phyloP scores from a whole-genome alignment of 2,329 filamentous ascomycete genomes.

The Fusarium vanettenii region DNA sequence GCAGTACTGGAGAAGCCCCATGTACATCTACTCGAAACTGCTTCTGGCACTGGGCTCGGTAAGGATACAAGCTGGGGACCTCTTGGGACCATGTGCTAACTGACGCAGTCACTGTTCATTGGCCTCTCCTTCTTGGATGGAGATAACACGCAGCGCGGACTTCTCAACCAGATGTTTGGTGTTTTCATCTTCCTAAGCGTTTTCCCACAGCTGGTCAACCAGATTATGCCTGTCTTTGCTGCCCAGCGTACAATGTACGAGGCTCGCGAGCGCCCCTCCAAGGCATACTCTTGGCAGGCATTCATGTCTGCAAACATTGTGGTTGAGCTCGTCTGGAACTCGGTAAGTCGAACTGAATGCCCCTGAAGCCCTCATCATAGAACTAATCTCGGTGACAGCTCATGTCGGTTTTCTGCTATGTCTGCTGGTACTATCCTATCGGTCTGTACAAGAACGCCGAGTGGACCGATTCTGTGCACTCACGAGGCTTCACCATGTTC shows the following conservation, averaged over 20 bases:
- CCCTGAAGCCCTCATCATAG: neutral
- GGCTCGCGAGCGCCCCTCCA: neutral
- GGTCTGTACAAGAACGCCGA: neutral
- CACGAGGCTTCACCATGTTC: neutral
- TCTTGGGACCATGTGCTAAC: neutral
- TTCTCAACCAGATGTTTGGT: neutral
- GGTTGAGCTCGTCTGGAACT: neutral
- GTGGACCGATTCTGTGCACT: neutral
- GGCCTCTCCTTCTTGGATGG: neutral
- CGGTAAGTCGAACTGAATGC: constrained; percentile 5
- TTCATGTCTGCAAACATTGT: neutral
- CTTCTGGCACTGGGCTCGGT: constrained; percentile 1
- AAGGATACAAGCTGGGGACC: neutral
- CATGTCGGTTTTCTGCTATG: neutral
- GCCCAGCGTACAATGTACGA: neutral
- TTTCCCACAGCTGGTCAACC: neutral
- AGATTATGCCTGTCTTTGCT: neutral
- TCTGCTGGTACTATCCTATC: neutral
- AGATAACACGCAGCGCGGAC: neutral
- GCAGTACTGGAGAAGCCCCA: neutral
- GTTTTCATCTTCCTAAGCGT: neutral
- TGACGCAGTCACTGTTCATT: neutral
- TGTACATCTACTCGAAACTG: neutral
- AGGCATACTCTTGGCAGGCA: neutral
- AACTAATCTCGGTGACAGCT: neutral